Base-by-base conservation (phyloP, 768 basidiomycete genomes). In the Suillus subalutaceus region DNA sequence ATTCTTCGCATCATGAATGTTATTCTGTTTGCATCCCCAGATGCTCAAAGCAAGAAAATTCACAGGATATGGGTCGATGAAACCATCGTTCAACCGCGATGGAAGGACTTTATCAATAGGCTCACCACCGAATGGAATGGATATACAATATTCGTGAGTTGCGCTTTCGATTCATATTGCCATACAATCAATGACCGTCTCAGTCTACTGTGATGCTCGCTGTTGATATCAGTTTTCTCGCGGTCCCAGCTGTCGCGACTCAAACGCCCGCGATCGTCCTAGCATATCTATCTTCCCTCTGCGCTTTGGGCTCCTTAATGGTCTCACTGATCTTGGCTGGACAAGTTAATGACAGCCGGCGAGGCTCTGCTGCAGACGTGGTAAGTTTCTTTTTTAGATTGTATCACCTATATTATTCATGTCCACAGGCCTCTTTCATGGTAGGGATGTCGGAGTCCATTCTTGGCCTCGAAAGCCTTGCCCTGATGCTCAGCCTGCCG, bases 141-240 rank as follows among this genome's bases (percentile, higher is more conserved):
- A 50, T 80, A 84, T 55, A 81, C 80, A 35, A 80, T 84, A 43
- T 83, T 81, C 64, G 86, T 87, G 55, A 46, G 83, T 69, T 37
- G 18, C 20, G 1, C 44, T 18, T 40, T 23, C 15, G 5, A 6
- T 35, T 6, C 9, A 10, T 35, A 43, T 13, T 46, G 8, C 30
- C 66, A 20, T 32, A 15, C 9, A 6, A 10, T n/a, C 23, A 59
- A 63, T 18, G 3, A 26, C 26, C 26, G 6, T 12, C 23, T 46
- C n/a, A 87, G 85, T 79, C 79, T 1, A 84, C 83, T 1, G 84
- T 87, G 15, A 72, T 88, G 43, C 72, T 87, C 3, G 82, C 81
- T n/a, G 84, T 82, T 1, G 85, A 86, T 62, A 81, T 88, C 0
- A 82, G 81, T 0, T 85, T 86, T 68, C 72, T 88, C 10, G 82